These are phyloP conservation scores for Exophiala dermatitidis DNA, from an alignment of 2,329 filamentous ascomycete genomes.

Conservation along the genomic window DNA sequence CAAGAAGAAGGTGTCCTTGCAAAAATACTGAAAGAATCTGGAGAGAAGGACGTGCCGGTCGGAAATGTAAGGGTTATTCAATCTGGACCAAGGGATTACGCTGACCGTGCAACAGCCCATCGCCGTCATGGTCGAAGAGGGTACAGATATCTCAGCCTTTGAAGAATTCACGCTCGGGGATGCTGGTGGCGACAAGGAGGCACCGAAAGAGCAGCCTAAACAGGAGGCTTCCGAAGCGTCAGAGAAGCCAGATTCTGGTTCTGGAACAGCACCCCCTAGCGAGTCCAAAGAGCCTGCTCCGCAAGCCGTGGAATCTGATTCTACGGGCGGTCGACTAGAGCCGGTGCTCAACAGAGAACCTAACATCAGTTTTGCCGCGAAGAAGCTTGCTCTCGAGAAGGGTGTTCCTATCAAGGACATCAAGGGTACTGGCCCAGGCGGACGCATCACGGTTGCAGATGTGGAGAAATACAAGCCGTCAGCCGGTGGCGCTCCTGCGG, in stretches of 20 bases:
- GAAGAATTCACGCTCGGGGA: slow-evolving; percentile 82
- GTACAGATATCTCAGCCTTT: slow-evolving; percentile 77
- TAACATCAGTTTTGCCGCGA: slow-evolving; percentile 63
- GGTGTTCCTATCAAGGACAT: slow-evolving; percentile 67
- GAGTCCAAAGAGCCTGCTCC: slow-evolving; percentile 46
- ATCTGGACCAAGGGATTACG: slow-evolving; percentile 9
- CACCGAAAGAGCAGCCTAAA: slow-evolving; percentile 57
- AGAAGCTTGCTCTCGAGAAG: slow-evolving; percentile 77
- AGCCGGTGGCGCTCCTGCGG: slow-evolving; percentile 40
- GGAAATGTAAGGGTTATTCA: slow-evolving; percentile 67
- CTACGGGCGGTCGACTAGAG: slow-evolving; percentile 64
- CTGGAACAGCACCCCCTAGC: slow-evolving; percentile 52
- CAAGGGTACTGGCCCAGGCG: slow-evolving; percentile 80
- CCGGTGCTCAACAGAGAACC: slow-evolving; percentile 76
- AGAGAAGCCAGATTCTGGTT: slow-evolving; percentile 52
- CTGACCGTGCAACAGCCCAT: slow-evolving; percentile 63
- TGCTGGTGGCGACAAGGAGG: slow-evolving; percentile 72
- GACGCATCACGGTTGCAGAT: slow-evolving; percentile 84
- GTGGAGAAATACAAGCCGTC: slow-evolving; percentile 74
- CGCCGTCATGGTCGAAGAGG: slow-evolving; percentile 88
- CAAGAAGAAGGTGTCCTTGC: slow-evolving; percentile 95
- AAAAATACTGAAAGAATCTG: slow-evolving; percentile 86
- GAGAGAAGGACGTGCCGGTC: slow-evolving; percentile 88
- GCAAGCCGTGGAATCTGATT: slow-evolving; percentile 61
- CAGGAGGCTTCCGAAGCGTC: slow-evolving; percentile 56